A percentile compares a stretch with the other conserved stretches of the same genome.
These are phyloP conservation scores for Hypoxylon sp. DNA, from an alignment of 2,329 filamentous ascomycete species.

Conservation along the genomic window DNA sequence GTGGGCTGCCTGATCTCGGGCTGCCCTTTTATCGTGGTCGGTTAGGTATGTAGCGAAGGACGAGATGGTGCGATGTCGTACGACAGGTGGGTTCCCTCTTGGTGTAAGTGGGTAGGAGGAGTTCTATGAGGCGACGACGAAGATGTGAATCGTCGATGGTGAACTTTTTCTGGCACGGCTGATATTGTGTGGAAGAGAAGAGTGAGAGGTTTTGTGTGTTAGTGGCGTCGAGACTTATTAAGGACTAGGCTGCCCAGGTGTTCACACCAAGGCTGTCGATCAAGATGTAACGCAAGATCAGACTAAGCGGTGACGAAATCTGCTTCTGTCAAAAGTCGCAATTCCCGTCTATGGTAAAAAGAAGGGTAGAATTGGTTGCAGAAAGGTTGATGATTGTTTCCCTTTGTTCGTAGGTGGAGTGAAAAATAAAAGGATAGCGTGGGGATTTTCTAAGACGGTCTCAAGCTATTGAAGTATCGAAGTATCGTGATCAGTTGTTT, in stretches of 20 bases:
- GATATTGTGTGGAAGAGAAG: slow-evolving; percentile 21
- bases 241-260: slow-evolving; percentile 22
- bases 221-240: slow-evolving; percentile 26
- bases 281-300: slow-evolving; percentile 33
- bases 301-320: slow-evolving; percentile 41
- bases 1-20: slow-evolving; percentile 26
- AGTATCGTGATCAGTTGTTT: slow-evolving; percentile 39
- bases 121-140: slow-evolving; percentile 31
- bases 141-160: slow-evolving; percentile 10
- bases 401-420: slow-evolving; percentile 12
- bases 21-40: slow-evolving; percentile 20
- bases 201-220: slow-evolving; percentile 19
- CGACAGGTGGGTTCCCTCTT: slow-evolving; percentile 41
- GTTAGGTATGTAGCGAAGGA: slow-evolving; percentile 16
- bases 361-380: slow-evolving; percentile 33
- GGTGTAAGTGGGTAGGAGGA: slow-evolving; percentile 29
- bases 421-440: slow-evolving; percentile 15
- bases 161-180: slow-evolving; percentile 16
- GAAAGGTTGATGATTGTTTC: slow-evolving; percentile 21
- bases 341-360: slow-evolving; percentile 23
- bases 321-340: slow-evolving; percentile 27
- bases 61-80: slow-evolving; percentile 49
- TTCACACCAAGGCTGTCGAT: slow-evolving; percentile 29
- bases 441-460: slow-evolving; percentile 13
- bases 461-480: slow-evolving; percentile 28